Evolutionary conservation across 306 rosid species (phyloP).

Genomic region (Crataegus laevigata): DNA sequence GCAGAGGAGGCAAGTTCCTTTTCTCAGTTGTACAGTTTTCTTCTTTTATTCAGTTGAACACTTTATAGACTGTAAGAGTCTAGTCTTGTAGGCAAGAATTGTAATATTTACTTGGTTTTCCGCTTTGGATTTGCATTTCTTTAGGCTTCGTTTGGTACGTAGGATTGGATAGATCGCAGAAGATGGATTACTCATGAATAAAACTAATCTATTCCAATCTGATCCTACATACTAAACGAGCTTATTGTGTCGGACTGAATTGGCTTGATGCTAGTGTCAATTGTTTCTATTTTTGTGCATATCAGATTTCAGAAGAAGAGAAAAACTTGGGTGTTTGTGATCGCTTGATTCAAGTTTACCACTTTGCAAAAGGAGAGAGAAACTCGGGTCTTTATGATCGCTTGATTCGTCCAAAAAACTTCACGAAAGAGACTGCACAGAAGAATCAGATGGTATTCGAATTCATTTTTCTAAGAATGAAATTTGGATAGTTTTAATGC

Average conservation of each 20-base stretch:
- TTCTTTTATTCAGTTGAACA: not conserved
- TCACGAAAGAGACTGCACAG: too few species aligned
- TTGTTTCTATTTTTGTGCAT: not conserved
- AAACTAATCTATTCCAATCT: too few species aligned
- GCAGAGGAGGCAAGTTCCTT: slow-evolving; percentile 61
- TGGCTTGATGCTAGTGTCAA: not conserved
- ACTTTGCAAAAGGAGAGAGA: too few species aligned
- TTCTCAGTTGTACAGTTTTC: not conserved
- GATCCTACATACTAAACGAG: too few species aligned
- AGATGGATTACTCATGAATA: too few species aligned
- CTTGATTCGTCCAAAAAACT: too few species aligned
- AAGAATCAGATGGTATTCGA: too few species aligned
- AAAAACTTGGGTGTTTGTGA: slow-evolving; percentile 57
- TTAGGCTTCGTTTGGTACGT: too few species aligned
- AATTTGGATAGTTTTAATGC: too few species aligned
- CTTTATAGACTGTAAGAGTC: not conserved
- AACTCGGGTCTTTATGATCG: too few species aligned
- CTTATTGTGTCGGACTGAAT: not conserved
- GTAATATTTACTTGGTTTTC: not conserved
- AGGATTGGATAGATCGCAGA: too few species aligned
- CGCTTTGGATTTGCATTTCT: not conserved
- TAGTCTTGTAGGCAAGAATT: not conserved
- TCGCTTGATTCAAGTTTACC: slow-evolving; percentile 24
- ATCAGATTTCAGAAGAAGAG: slow-evolving; percentile 83
- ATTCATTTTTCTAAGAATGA: too few species aligned